These are phyloP conservation scores for Cyberlindnera misumaiensis DNA, from an alignment of 805 yeast genomes.

Conservation along the genomic window DNA sequence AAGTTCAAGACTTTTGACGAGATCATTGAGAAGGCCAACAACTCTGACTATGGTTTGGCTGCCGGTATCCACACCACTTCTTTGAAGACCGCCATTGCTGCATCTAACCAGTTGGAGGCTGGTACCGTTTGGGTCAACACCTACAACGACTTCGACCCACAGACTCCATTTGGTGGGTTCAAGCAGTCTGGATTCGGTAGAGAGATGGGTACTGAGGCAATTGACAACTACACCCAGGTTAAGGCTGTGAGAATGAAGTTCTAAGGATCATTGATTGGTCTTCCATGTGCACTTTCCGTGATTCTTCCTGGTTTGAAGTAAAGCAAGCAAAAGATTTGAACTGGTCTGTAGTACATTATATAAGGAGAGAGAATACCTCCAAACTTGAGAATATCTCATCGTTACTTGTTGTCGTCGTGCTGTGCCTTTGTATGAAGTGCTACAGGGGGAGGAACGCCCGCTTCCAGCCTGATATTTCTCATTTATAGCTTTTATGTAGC, in stretches of 20 bases:
- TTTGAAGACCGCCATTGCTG: constrained; percentile 57
- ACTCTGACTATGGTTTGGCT: constrained; percentile 77
- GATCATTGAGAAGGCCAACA: constrained; percentile 67
- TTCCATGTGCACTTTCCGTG: too few relatives aligned
- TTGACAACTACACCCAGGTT: constrained; percentile 73
- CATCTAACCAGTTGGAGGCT: constrained; percentile 60
- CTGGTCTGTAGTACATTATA: not conserved
- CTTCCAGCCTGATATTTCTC: too few relatives aligned
- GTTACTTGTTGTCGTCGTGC: too few relatives aligned
- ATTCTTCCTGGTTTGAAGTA: too few relatives aligned
- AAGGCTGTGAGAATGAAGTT: constrained; percentile 64
- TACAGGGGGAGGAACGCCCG: too few relatives aligned
- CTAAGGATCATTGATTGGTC: too few relatives aligned
- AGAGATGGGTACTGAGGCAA: constrained; percentile 84
- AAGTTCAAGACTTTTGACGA: constrained; percentile 71
- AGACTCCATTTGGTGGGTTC: constrained; percentile 90
- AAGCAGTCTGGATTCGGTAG: constrained; percentile 86
- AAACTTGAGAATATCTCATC: too few relatives aligned
- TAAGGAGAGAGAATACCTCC: not conserved
- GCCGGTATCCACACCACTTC: constrained; percentile 80
- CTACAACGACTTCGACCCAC: constrained; percentile 77
- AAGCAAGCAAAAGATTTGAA: not conserved
- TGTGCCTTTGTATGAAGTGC: too few relatives aligned
- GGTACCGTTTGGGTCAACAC: constrained; percentile 85
- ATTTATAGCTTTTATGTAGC: constrained; percentile 6